A percentile compares a stretch with the other conserved stretches of the same genome.
These are phyloP conservation scores for Prunus persica DNA, from an alignment of 306 rosid genomes.

Conservation along the genomic window DNA sequence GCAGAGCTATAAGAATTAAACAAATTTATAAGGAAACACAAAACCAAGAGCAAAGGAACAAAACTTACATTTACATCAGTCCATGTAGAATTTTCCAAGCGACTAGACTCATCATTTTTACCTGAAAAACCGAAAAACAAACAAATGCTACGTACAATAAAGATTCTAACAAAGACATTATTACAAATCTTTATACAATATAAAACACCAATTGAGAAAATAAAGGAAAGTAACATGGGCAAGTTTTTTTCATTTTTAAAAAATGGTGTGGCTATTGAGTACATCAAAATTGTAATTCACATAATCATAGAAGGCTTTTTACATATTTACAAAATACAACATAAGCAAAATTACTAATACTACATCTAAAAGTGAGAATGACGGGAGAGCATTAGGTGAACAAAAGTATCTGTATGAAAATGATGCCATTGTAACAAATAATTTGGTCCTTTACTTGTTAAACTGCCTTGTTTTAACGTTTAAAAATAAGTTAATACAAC, in stretches of 20 bases:
- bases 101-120: conserved; percentile 41
- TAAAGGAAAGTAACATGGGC: neutral
- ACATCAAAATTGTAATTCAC: neutral
- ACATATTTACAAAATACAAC: neutral
- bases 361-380: neutral
- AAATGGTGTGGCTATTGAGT: neutral
- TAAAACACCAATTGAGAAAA: neutral
- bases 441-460: neutral
- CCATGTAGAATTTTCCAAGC: conserved; percentile 48
- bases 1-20: neutral
- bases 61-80: conserved; percentile 26
- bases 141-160: neutral
- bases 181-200: neutral
- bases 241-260: neutral
- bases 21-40: neutral
- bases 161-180: neutral
- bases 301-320: neutral
- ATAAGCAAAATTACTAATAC: neutral
- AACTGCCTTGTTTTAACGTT: neutral
- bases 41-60: neutral
- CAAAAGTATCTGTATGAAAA: neutral
- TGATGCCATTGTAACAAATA: neutral
- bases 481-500: neutral
- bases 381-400: neutral
- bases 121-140: conserved; percentile 23